Percentiles rank a stretch among this genome's conserved stretches.
These are phyloP conservation scores for Elongisporangium prolatum DNA, from an alignment of 352 stramenopile species.

Conservation along the genomic window DNA sequence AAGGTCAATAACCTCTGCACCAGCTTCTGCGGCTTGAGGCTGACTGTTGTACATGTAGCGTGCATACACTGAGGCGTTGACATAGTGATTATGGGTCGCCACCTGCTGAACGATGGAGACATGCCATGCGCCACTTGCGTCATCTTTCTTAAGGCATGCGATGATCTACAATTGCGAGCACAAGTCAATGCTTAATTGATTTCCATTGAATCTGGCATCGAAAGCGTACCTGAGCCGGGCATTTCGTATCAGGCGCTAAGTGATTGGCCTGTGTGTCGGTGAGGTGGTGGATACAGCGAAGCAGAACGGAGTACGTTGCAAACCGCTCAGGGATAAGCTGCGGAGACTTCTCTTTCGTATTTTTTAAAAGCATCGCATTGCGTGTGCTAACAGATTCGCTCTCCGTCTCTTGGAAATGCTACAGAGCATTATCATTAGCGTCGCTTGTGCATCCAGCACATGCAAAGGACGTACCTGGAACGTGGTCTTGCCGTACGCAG, in stretches of 20 bases:
- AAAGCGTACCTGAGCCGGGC: not conserved
- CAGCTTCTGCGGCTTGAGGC: not conserved
- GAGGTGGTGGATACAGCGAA: not conserved
- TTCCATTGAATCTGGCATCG: too few species aligned
- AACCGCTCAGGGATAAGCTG: not conserved
- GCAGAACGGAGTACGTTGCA: not conserved
- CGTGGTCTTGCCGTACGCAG: not conserved
- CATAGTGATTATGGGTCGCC: not conserved
- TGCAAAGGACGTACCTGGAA: not conserved
- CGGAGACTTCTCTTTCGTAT: not conserved
- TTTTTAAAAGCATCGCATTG: not conserved
- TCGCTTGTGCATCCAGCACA: not conserved
- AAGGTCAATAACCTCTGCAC: not conserved
- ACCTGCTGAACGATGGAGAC: not conserved
- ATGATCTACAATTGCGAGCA: not conserved
- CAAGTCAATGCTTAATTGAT: too few species aligned
- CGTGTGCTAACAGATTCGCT: not conserved
- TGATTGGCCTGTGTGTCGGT: not conserved
- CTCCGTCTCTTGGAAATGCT: not conserved
- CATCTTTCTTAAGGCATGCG: not conserved
- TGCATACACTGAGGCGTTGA: not conserved
- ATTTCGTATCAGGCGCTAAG: not conserved
- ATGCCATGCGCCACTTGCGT: not conserved
- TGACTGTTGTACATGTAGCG: not conserved
- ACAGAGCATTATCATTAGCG: not conserved